Evolutionary conservation across 1,284 basidiomycete species (phyloP).

Genomic region (Cryptococcus amylolentus): DNA sequence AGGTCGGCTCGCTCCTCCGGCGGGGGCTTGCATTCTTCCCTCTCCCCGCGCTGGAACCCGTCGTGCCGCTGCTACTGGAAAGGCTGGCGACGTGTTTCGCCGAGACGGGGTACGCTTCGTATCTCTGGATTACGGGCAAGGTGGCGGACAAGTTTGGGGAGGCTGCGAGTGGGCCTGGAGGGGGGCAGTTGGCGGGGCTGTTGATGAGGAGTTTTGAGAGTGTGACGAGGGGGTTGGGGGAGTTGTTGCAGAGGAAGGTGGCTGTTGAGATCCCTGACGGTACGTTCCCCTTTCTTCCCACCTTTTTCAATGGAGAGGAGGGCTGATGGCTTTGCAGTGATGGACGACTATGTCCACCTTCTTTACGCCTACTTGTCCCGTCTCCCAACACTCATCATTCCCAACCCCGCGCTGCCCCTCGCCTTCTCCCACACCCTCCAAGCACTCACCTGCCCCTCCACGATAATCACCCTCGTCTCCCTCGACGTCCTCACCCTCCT

Average conservation of each 20-base stretch:
- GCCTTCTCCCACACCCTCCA: slow-evolving; percentile 72
- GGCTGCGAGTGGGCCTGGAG: slow-evolving; percentile 52
- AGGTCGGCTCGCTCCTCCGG: slow-evolving; percentile 80
- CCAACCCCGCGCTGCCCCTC: slow-evolving; percentile 67
- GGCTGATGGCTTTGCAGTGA: slow-evolving; percentile 57
- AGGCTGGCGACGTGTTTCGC: slow-evolving; percentile 78
- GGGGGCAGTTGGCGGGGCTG: slow-evolving; percentile 44
- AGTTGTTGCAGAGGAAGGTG: slow-evolving; percentile 62
- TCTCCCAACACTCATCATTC: slow-evolving; percentile 71
- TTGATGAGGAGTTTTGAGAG: slow-evolving; percentile 69
- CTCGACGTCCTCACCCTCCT: slow-evolving; percentile 74
- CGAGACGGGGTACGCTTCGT: slow-evolving; percentile 76
- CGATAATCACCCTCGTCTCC: slow-evolving; percentile 73
- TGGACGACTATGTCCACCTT: slow-evolving; percentile 92
- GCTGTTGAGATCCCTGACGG: slow-evolving; percentile 77
- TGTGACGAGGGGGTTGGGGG: slow-evolving; percentile 66
- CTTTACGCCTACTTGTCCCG: slow-evolving; percentile 66
- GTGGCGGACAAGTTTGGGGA: slow-evolving; percentile 69
- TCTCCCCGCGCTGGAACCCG: slow-evolving; percentile 61
- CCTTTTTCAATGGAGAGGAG: background rate
- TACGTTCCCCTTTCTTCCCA: slow-evolving; percentile 43
- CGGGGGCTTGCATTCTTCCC: slow-evolving; percentile 78
- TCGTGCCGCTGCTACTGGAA: slow-evolving; percentile 67
- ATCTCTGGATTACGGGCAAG: slow-evolving; percentile 92
- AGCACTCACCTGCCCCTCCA: slow-evolving; percentile 72